Evolutionary conservation across 2,329 filamentous ascomycete species (phyloP).

Genomic region (Exophiala xenobiotica): DNA sequence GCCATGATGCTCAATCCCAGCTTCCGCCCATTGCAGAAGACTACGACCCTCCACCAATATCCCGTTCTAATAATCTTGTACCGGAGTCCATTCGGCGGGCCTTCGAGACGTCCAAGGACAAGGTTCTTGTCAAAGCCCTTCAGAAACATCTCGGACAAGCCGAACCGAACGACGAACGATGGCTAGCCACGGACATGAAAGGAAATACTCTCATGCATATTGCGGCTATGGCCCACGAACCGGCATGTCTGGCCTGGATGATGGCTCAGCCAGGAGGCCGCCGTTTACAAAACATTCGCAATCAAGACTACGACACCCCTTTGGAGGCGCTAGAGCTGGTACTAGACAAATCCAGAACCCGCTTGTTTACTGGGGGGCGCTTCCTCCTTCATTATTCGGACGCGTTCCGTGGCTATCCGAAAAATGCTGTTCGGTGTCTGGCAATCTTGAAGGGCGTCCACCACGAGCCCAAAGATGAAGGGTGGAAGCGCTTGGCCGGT

Average conservation of each 20-base stretch:
- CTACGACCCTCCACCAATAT: not conserved
- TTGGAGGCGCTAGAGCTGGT: conserved; percentile 33
- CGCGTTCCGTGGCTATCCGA: conserved; percentile 29
- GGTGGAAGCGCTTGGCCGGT: conserved; percentile 33
- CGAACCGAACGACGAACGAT: not conserved
- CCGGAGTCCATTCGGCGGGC: not conserved
- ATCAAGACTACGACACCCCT: conserved; percentile 37
- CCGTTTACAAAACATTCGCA: conserved; percentile 27
- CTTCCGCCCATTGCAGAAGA: not conserved
- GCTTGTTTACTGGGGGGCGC: too few species aligned
- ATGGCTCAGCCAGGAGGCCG: conserved; percentile 25
- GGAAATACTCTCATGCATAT: conserved; percentile 33
- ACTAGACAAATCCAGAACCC: conserved; percentile 34
- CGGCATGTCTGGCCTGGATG: conserved; percentile 33
- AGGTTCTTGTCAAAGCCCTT: not conserved
- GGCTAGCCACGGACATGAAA: conserved; percentile 15
- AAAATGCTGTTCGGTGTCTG: conserved; percentile 36
- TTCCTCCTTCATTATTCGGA: too few species aligned
- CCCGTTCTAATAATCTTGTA: not conserved
- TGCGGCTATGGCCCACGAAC: conserved; percentile 29
- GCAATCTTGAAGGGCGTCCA: conserved; percentile 23
- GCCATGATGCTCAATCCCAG: not conserved
- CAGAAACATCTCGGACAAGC: not conserved
- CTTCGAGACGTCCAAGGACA: not conserved
- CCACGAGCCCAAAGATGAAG: conserved; percentile 12